A percentile compares a stretch with the other conserved stretches of the same genome.
Evolutionary conservation across 2,329 filamentous ascomycete genomes (phyloP).

Genomic region (Aspergillus nomiae): DNA sequence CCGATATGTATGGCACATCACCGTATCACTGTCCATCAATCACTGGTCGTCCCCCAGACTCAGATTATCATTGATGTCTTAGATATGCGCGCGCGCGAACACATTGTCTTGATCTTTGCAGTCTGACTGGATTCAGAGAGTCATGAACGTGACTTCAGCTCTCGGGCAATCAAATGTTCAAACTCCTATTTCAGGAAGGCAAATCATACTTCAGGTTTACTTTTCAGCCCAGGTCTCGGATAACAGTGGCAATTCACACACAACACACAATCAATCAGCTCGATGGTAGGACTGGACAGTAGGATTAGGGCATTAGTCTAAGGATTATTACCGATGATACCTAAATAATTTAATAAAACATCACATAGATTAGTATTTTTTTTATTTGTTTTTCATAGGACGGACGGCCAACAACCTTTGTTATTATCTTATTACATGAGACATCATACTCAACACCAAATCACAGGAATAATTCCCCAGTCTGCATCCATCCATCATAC

Average conservation of each 20-base stretch:
- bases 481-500: not conserved
- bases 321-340: constrained; percentile 5
- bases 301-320: not conserved
- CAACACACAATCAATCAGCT: not conserved
- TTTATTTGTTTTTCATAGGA: not conserved
- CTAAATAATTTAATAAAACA: not conserved
- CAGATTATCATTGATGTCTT: constrained; percentile 2
- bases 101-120: not conserved
- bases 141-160: not conserved
- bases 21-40: constrained; percentile 3
- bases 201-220: constrained; percentile 3
- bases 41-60: not conserved
- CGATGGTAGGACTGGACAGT: not conserved
- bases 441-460: constrained; percentile 2
- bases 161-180: constrained; percentile 5
- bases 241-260: constrained; percentile 8
- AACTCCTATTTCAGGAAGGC: constrained; percentile 10
- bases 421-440: constrained; percentile 1
- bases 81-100: constrained; percentile 6
- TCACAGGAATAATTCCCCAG: not conserved
- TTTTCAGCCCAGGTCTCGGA: constrained; percentile 7
- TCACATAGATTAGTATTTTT: not conserved
- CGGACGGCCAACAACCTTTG: not conserved
- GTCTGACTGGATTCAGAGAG: not conserved
- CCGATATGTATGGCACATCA: constrained; percentile 17